These are phyloP conservation scores for Fusarium sp. DNA, from an alignment of 2,329 filamentous ascomycete species.

Conservation along the genomic window DNA sequence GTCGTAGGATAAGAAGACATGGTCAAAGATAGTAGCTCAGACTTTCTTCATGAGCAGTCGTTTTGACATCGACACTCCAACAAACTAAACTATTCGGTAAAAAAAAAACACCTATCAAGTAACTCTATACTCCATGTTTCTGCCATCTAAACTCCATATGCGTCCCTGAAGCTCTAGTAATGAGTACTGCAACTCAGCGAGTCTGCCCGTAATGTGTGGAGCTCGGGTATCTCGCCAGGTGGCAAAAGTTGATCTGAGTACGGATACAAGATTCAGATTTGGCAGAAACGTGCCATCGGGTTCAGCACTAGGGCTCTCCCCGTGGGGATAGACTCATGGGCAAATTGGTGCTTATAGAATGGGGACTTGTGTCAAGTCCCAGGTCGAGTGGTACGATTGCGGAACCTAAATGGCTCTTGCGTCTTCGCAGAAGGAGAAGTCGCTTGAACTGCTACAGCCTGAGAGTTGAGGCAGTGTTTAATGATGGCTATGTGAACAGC, in stretches of 20 bases:
- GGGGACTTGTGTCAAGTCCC: slow-evolving; percentile 13
- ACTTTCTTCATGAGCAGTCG: too few species aligned
- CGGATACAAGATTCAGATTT: slow-evolving; percentile 13
- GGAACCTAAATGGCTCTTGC: not conserved
- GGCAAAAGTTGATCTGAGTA: not conserved
- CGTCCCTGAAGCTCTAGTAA: not conserved
- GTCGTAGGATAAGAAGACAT: too few species aligned
- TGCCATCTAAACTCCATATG: too few species aligned
- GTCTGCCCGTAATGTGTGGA: slow-evolving; percentile 6
- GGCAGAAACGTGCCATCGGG: not conserved
- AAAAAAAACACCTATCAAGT: too few species aligned
- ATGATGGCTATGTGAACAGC: too few species aligned
- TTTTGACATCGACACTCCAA: too few species aligned
- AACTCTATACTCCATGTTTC: not conserved
- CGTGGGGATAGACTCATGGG: slow-evolving; percentile 38
- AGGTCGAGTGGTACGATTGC: slow-evolving; percentile 30
- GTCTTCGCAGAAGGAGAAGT: too few species aligned
- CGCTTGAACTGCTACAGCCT: too few species aligned
- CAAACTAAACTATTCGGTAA: too few species aligned
- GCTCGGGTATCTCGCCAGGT: slow-evolving; percentile 1
- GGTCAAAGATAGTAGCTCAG: too few species aligned
- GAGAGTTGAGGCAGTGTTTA: too few species aligned
- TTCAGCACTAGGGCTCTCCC: slow-evolving; percentile 14
- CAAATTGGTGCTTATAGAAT: slow-evolving; percentile 24
- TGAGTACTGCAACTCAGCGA: not conserved